Base-by-base conservation (phyloP, 371 early-diverging fungal genomes). In the Rhizopus arrhizus region DNA sequence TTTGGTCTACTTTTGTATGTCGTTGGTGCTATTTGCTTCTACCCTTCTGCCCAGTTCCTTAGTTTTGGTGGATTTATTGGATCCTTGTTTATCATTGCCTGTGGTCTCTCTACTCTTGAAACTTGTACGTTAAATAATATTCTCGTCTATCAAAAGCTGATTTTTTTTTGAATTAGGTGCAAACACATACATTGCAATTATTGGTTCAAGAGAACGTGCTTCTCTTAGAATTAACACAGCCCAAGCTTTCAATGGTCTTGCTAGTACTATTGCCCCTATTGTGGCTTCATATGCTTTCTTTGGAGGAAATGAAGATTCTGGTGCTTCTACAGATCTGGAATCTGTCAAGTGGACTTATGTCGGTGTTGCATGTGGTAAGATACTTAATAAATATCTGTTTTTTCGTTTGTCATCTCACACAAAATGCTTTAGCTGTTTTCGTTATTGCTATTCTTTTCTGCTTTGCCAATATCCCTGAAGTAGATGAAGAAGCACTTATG, bases 401-500 rank as follows among this genome's bases (percentile, higher is more conserved):
- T 32, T 2, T 13, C 34, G 29, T 16, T 8, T 15, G 9, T 5
- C 43, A 8, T 45, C 52, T 29, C 12, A 35, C 10, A 13, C n/a
- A 9, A 29, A 31, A 4, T 52, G 11, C 11, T 6, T 3, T 32
- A 75, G 77, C 68, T 54, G 80, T 79, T 1, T 70, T 69, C 59
- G 46, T 53, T 33, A 68, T 80, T 53, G 77, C 65, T 10, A 28
- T 75, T 1, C 15, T 80, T 22, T 77, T 80, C 42, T 75, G 73
- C 22, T 73, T 80, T 63, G 72, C 72, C 0, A 53, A 57, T 11
- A 72, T 80, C 28, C 80, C 80, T 10, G 80, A 80, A 56, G 66
- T 80, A 4, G 74, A 77, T 36, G 79, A 78, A 56, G 79, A 75
- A 45, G 68, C 15, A 51, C 63, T 63, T 60, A 98, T 98, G 92